A percentile compares a stretch with the other conserved stretches of the same genome.
Conservation (phyloP, 257 asterid species). For the Solanum piurae region DNA sequence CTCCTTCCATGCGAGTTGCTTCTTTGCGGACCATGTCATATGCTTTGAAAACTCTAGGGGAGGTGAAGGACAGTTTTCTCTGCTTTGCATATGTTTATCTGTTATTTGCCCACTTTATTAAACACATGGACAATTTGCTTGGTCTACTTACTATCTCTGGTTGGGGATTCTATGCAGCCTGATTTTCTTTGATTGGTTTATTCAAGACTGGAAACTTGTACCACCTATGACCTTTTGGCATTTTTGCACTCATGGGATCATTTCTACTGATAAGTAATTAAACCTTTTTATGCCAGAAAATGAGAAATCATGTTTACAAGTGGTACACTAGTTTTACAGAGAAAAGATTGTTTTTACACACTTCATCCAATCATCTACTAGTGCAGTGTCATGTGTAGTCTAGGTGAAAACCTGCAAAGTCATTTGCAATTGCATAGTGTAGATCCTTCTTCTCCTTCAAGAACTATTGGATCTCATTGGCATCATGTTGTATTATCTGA, state of each 20-base stretch:
- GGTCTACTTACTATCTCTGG: background rate
- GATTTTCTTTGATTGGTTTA: background rate
- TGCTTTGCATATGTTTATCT: constrained; percentile 7
- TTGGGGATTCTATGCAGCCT: background rate
- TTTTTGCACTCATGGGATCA: background rate
- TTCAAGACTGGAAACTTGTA: background rate
- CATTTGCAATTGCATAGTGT: background rate
- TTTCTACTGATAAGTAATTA: background rate
- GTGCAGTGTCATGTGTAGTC: background rate
- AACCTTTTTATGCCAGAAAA: background rate
- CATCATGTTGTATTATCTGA: background rate
- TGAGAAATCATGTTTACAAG: background rate
- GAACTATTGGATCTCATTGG: background rate
- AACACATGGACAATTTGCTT: background rate
- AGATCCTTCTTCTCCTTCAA: background rate
- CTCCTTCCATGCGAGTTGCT: constrained; percentile 88
- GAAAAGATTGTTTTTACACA: background rate
- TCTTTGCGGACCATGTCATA: constrained; percentile 72
- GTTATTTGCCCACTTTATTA: background rate
- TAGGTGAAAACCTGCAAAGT: background rate
- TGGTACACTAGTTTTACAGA: background rate
- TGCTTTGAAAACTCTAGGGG: constrained; percentile 83
- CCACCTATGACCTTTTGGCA: background rate
- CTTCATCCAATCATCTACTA: background rate
- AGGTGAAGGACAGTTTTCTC: constrained; percentile 45